Evolutionary conservation across 2,329 filamentous ascomycete species (phyloP), one percentile per base, ranked within the genome.

Genomic region (Colletotrichum ledebouriae): DNA sequence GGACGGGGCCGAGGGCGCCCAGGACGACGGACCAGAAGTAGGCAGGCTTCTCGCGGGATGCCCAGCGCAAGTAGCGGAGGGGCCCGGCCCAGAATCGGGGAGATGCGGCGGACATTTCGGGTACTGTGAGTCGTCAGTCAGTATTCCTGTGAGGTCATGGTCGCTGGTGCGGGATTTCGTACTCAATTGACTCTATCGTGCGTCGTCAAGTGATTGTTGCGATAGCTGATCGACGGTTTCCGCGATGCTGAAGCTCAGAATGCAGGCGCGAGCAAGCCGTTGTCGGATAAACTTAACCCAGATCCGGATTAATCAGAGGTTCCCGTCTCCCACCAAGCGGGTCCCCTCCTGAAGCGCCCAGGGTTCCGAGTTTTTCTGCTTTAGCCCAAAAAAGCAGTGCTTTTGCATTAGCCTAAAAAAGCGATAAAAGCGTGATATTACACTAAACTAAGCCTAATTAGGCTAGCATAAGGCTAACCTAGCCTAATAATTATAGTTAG

Each of bases 11-110:
- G 63, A 89, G 75, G 72, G 81, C 83, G 73, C 93, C 95, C 73
- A 98, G 83, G 67, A 93, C 77, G 76, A 93, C 83, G 75, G 93
- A 94, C 87, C 90, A 98, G 86, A 98, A 97, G 83, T 94, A 92
- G 68, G 94, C 94, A 59, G 96, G 96, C 80, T 92, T 92, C 81
- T 96, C 91, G 82, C 94, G 91, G 58, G 92, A 87, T 60, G 94
- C 90, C 94, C 94, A 98, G 81, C 91, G 91, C 76, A 92, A 82
- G 89, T 97, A 98, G 75, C 90, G 90, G 78, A 97, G 76, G 72
- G 96, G 96, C 68, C 88, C 86, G 73, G 89, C 87, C 89, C 92
- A 98, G 91, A 99, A 98, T 76, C 86, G 85, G 75, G 94, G 91
- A 63, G 87, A 85, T 69, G 86, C 74, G 75, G 81, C 76, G 71